Base-by-base conservation (phyloP, 495 filamentous ascomycete genomes). In the Neurospora sp. region DNA sequence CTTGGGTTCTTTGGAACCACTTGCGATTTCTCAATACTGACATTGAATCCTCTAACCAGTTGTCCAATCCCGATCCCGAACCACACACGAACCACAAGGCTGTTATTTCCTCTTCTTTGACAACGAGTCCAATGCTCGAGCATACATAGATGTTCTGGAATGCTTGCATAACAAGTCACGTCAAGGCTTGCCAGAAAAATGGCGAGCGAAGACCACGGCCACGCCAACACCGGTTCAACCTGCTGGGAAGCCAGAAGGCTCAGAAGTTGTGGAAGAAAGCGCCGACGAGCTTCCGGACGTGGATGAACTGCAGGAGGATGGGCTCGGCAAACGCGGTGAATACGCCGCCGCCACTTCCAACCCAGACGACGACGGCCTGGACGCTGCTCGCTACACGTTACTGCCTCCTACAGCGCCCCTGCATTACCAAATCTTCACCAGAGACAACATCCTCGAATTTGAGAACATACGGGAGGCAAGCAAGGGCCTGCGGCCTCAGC, bases 61-160 rank as follows among this genome's bases (percentile, higher is more conserved):
- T 35, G 84, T 89, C 48, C 89, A 87, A 44, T 85, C 81, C 39
- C 86, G 87, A 59, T 82, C 90, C 74, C 82, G 83, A 1, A 73
- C 78, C 68, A 89, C 88, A 12, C 83, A 90, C 35, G 84, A 84
- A 71, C 83, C 83, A 27, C 76, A 81, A 1, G 86, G 84, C 39
- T 82, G 84, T 74, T 92, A 91, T 81, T 90, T 85, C 79, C 79
- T 93, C 59, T 82, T 91, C 39, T 93, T 92, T 78, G 81, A 85
- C 74, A 84, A 81, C n/a, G 72, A 76, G 18, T 79, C 81, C n/a
- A 83, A 87, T 31, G 91, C 91, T 1, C 59, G 75, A 8, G 83
- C 83, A 9, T 93, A 92, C 81, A 81, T 83, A 31, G 78, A 83
- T 41, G 79, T 87, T 40, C 82, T 86, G 9, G 73, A 74, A 16